A percentile compares a stretch with the other conserved stretches of the same genome.
phyloP scores from a whole-genome alignment of 2,329 filamentous ascomycete genomes.

The Ophioceras dolichostomum region DNA sequence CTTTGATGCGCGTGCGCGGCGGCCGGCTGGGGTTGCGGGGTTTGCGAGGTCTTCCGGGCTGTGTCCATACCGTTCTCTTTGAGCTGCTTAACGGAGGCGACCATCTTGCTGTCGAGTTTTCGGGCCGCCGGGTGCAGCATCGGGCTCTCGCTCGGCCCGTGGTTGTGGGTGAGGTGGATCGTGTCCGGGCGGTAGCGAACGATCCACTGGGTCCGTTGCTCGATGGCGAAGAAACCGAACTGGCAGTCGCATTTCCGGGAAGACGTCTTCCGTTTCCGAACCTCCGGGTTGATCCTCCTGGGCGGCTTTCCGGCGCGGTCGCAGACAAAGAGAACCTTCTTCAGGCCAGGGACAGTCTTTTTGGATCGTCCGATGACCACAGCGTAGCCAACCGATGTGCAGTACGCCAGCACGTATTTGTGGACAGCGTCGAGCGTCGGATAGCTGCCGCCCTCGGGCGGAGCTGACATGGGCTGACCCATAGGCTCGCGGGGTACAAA shows the following conservation, averaged over 20 bases:
- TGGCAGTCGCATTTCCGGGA: conserved; percentile 58
- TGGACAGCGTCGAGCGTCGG: conserved; percentile 53
- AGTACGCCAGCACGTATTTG: conserved; percentile 51
- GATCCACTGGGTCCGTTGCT: conserved; percentile 55
- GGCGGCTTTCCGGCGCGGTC: conserved; percentile 53
- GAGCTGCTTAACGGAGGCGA: conserved; percentile 52
- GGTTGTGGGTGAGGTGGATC: conserved; percentile 48
- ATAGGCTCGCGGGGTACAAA: conserved; percentile 41
- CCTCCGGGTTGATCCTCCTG: conserved; percentile 48
- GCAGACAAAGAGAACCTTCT: conserved; percentile 57
- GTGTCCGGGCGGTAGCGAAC: conserved; percentile 51
- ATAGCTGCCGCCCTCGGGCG: conserved; percentile 52
- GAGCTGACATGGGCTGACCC: conserved; percentile 48
- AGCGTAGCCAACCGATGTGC: conserved; percentile 54
- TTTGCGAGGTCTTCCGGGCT: too few species aligned
- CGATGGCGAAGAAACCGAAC: conserved; percentile 59
- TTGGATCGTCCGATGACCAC: conserved; percentile 58
- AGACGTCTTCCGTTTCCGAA: conserved; percentile 52
- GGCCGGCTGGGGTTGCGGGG: too few species aligned
- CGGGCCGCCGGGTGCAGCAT: conserved; percentile 53
- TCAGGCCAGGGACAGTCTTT: conserved; percentile 53
- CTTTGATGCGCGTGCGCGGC: too few species aligned
- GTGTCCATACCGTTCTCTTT: conserved; percentile 51
- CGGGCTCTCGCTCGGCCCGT: conserved; percentile 53
- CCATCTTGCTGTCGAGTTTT: conserved; percentile 55